Evolutionary conservation across 1,284 basidiomycete species (phyloP), one percentile per base, ranked within the genome.

Genomic region (Tilletia caries): DNA sequence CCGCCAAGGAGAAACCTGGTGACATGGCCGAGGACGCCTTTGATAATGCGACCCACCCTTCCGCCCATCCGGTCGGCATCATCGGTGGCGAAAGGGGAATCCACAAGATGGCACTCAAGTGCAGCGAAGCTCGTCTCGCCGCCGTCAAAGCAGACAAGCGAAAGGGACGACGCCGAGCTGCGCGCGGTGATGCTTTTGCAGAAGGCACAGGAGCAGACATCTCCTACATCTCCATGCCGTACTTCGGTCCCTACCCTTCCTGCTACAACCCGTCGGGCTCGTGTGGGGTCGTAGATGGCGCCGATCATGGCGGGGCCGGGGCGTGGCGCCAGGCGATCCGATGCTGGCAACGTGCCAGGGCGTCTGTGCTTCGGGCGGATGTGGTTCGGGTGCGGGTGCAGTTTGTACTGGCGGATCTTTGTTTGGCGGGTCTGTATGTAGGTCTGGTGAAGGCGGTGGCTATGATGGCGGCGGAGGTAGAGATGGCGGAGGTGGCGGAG

Each of bases 401-500:
- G 52, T 54, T 13, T 54, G 52, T 54, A 23, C 23, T 1, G 52
- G 52, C n/a, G 52, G 52, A 23, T 23, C 52, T 27, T 23, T 13
- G 1, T 54, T 54, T 3, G 52, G 52, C 2, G 52, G 52, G 20
- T 23, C 52, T 25, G 52, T 23, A 23, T 54, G 52, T 29, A 23
- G 5, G 5, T 54, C 52, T 25, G 52, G 52, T 27, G 52, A 23
- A 5, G 52, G 52, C 34, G 52, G 66, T 54, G 33, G 52, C 25
- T 58, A n/a, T 58, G 23, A 18, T 20, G 66, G 48, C 23, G 32
- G 66, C 20, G 32, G 43, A 25, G 34, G 33, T 23, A 43, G 64
- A 65, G n/a, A 41, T 33, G 50, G 44, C 44, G 41, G 65, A 48
- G 44, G 44, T 4, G 32, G 48, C 37, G 66, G 66, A 41, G 52